A percentile compares a stretch with the other conserved stretches of the same genome.
phyloP scores from a whole-genome alignment of 2,329 filamentous ascomycete species.

The Aureobasidium sp. region DNA sequence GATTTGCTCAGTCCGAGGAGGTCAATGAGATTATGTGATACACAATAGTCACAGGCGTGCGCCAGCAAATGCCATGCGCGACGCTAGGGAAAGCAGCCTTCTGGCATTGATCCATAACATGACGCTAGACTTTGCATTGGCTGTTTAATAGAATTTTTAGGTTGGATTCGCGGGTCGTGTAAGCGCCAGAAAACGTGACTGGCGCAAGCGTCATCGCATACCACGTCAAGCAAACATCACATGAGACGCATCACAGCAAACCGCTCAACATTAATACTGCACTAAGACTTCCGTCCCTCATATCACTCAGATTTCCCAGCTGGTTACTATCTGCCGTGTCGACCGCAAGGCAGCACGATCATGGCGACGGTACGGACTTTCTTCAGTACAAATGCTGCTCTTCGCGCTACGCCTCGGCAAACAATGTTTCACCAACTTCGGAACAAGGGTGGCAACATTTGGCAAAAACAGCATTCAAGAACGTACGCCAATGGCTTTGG shows the following conservation, averaged over 20 bases:
- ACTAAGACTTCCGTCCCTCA: neutral
- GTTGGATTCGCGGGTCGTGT: neutral
- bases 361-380: neutral
- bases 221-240: neutral
- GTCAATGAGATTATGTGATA: neutral
- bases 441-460: neutral
- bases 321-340: too few relatives aligned
- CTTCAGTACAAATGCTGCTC: neutral
- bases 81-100: neutral
- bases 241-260: neutral
- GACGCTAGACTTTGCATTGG: neutral
- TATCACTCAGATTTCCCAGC: neutral
- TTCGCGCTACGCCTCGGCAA: neutral
- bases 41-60: neutral
- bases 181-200: neutral
- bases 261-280: too few relatives aligned
- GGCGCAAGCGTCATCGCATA: neutral
- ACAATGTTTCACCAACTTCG: neutral
- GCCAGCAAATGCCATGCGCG: neutral
- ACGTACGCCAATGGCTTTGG: conserved; percentile 7
- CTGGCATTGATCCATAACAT: too few relatives aligned
- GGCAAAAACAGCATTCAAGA: neutral
- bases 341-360: neutral
- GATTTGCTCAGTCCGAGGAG: neutral
- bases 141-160: neutral